Conservation (phyloP, 345 rosid genomes). For the Anacardium occidentale region DNA sequence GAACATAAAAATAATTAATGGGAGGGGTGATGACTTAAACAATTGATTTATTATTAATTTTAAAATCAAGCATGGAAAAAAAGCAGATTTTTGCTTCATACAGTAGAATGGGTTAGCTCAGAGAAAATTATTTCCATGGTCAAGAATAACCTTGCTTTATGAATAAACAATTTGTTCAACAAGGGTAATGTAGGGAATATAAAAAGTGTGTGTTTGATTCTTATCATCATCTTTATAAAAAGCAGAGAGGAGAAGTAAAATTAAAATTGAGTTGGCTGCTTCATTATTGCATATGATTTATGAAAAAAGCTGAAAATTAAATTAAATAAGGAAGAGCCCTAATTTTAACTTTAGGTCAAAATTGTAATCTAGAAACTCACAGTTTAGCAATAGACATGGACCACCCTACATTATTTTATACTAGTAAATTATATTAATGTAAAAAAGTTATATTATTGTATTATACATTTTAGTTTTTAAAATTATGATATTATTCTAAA, state of each 20-base stretch:
- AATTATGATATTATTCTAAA: no score
- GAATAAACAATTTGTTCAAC: neutral
- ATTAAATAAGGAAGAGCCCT: neutral
- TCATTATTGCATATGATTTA: neutral
- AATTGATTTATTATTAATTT: no score
- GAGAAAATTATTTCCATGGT: neutral
- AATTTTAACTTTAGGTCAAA: neutral
- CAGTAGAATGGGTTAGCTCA: neutral
- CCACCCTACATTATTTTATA: neutral
- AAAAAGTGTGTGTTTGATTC: neutral
- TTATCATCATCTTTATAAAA: conserved; percentile 10
- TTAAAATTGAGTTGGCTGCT: neutral
- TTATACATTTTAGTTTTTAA: no score
- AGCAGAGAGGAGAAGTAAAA: neutral
- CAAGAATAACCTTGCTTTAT: conserved; percentile 16
- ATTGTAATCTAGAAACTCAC: neutral
- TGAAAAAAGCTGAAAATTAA: no score
- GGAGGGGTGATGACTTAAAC: neutral
- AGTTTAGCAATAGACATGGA: neutral
- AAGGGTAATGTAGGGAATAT: conserved; percentile 3
- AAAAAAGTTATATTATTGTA: no score
- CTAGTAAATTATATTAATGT: neutral
- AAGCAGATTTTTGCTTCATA: conserved; percentile 29
- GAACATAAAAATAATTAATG: neutral
- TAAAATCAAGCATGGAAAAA: neutral